phyloP scores from a whole-genome alignment of 176 grass and related monocot genomes.

The Oryza glaberrima region DNA sequence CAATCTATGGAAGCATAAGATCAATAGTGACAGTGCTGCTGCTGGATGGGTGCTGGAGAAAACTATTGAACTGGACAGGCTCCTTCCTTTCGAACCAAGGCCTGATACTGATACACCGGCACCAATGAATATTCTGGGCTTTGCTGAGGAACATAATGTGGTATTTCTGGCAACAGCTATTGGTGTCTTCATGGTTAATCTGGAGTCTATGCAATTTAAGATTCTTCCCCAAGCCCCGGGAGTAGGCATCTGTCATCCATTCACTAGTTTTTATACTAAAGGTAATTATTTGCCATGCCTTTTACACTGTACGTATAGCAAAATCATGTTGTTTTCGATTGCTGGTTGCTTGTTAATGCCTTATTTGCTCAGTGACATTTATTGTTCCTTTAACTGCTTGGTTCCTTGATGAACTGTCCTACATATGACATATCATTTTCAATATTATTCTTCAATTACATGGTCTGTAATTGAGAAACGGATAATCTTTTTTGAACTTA shows the following conservation, averaged over 20 bases:
- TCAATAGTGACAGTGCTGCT: background rate
- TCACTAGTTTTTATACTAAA: background rate
- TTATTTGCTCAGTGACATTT: background rate
- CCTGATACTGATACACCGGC: too few relatives aligned
- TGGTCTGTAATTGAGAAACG: too few relatives aligned
- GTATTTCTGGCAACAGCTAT: background rate
- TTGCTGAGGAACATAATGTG: background rate
- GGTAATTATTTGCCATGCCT: background rate
- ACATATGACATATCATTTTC: background rate
- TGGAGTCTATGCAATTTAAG: background rate
- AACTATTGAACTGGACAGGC: background rate
- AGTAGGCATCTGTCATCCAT: background rate
- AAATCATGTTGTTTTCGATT: background rate
- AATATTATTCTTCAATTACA: too few relatives aligned
- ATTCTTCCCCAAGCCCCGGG: background rate
- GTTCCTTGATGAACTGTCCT: background rate
- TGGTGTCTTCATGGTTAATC: background rate
- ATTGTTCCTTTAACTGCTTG: background rate
- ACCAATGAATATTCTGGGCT: background rate
- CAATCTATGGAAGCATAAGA: slow-evolving; percentile 14
- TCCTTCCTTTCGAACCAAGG: background rate
- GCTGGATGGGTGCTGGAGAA: slow-evolving; percentile 22
- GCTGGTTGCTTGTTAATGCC: background rate
- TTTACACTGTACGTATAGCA: background rate
- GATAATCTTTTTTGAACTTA: too few relatives aligned